Conservation (phyloP, 331 rosid species). For the Arachis monticola region DNA sequence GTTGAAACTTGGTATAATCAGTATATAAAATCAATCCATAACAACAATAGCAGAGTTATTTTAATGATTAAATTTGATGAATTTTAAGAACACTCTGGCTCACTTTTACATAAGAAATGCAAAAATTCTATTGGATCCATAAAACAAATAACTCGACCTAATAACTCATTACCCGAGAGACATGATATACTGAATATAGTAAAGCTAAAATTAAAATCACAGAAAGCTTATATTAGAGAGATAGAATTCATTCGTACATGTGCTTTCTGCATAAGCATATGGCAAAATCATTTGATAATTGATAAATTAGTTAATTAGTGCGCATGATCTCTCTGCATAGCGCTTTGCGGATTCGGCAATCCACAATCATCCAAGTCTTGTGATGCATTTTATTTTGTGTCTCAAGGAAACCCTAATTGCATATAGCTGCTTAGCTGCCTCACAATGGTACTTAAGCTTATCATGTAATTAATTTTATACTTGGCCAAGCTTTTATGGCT, state of each 20-base stretch:
- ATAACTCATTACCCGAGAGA: conserved; percentile 40
- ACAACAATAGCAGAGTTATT: not conserved
- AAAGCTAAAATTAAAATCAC: not conserved
- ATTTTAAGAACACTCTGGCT: conserved; percentile 37
- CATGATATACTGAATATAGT: conserved; percentile 26
- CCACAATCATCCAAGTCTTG: conserved; percentile 42
- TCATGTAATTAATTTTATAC: too few relatives aligned
- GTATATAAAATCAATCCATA: not conserved
- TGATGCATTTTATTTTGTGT: conserved; percentile 31
- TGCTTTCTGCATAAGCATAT: conserved; percentile 5
- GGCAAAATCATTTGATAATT: conserved; percentile 33
- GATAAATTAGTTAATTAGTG: conserved; percentile 10
- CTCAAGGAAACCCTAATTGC: conserved; percentile 19
- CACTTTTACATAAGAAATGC: conserved; percentile 26
- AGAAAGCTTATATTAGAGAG: not conserved
- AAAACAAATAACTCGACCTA: conserved; percentile 38
- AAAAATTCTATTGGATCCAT: conserved; percentile 61
- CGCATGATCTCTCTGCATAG: conserved; percentile 46
- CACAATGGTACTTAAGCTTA: not conserved
- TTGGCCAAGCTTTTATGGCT: too few relatives aligned
- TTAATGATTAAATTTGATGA: conserved; percentile 30
- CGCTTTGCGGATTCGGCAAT: conserved; percentile 49
- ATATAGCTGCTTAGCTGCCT: not conserved
- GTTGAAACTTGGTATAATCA: conserved; percentile 23
- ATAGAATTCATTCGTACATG: conserved; percentile 38